Percentiles rank a stretch among this genome's conserved stretches.
phyloP scores from a whole-genome alignment of 345 rosid species.

The Cardamine resedifolia region DNA sequence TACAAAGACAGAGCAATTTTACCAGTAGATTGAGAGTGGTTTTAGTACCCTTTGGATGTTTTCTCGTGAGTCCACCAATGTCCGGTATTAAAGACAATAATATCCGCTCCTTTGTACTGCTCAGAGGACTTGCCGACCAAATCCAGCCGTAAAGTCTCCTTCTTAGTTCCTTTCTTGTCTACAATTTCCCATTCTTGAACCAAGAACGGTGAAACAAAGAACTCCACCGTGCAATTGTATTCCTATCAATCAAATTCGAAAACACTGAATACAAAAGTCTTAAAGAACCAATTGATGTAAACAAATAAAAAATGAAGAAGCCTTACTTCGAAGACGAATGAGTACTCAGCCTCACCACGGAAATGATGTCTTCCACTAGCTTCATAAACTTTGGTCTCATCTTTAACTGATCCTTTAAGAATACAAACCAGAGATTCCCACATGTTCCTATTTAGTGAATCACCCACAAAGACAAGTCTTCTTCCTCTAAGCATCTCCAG shows the following conservation, averaged over 20 bases:
- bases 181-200: slow-evolving; percentile 84
- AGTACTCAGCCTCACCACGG: slow-evolving; percentile 80
- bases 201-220: slow-evolving; percentile 90
- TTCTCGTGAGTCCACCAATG: slow-evolving; percentile 99
- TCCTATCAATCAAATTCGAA: slow-evolving; percentile 48
- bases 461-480: slow-evolving; percentile 87
- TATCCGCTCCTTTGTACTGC: slow-evolving; percentile 74
- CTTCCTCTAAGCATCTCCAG: slow-evolving; percentile 81
- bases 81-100: slow-evolving; percentile 91
- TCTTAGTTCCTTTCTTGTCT: slow-evolving; percentile 58
- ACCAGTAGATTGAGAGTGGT: not conserved
- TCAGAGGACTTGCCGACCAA: slow-evolving; percentile 70
- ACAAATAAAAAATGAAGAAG: not conserved
- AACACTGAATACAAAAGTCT: not conserved
- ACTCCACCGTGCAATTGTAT: slow-evolving; percentile 72
- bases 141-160: slow-evolving; percentile 90
- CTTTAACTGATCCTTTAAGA: slow-evolving; percentile 60
- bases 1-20: not conserved
- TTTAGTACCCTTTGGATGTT: slow-evolving; percentile 75
- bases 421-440: slow-evolving; percentile 97
- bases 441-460: slow-evolving; percentile 94
- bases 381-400: slow-evolving; percentile 65
- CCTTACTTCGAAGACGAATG: slow-evolving; percentile 70
- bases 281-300: not conserved
- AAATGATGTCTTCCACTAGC: slow-evolving; percentile 71